Evolutionary conservation across 371 early-diverging fungal species (phyloP).

Genomic region (Dinochytrium kinnereticum): DNA sequence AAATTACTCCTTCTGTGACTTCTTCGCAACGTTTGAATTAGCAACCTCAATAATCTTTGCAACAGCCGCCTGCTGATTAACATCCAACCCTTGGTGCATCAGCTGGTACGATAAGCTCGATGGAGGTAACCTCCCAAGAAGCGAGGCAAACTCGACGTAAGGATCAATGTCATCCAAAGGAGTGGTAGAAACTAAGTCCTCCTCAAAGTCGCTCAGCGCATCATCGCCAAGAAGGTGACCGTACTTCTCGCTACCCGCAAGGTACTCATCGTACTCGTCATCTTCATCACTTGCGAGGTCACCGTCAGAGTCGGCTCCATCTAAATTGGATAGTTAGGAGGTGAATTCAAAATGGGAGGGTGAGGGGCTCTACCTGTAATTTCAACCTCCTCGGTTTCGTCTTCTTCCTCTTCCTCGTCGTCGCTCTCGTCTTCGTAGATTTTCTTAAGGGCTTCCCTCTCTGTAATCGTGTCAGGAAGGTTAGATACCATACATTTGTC

Average conservation of each 20-base stretch:
- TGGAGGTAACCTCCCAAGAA: slow-evolving; percentile 57
- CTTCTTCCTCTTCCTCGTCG: slow-evolving; percentile 66
- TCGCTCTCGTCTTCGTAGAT: slow-evolving; percentile 50
- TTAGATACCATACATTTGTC: neutral
- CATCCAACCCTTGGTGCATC: slow-evolving; percentile 56
- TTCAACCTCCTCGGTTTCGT: slow-evolving; percentile 47
- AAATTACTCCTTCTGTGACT: neutral
- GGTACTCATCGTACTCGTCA: slow-evolving; percentile 39
- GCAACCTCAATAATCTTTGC: slow-evolving; percentile 47
- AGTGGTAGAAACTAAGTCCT: slow-evolving; percentile 80
- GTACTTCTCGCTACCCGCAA: slow-evolving; percentile 29
- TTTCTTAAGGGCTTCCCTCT: slow-evolving; percentile 32
- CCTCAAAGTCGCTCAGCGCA: slow-evolving; percentile 70
- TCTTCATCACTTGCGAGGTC: slow-evolving; percentile 44
- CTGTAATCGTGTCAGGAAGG: too few relatives aligned
- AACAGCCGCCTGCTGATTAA: slow-evolving; percentile 48
- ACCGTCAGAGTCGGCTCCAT: slow-evolving; percentile 54
- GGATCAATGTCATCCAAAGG: slow-evolving; percentile 86
- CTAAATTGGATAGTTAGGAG: neutral
- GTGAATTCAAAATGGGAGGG: too few relatives aligned
- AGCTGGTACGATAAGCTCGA: slow-evolving; percentile 35
- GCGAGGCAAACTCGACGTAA: slow-evolving; percentile 68
- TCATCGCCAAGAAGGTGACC: slow-evolving; percentile 57
- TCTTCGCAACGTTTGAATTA: slow-evolving; percentile 34
- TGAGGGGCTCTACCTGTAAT: too few relatives aligned